phyloP scores from a whole-genome alignment of 176 grass and related monocot species.

The Musa beccarii region DNA sequence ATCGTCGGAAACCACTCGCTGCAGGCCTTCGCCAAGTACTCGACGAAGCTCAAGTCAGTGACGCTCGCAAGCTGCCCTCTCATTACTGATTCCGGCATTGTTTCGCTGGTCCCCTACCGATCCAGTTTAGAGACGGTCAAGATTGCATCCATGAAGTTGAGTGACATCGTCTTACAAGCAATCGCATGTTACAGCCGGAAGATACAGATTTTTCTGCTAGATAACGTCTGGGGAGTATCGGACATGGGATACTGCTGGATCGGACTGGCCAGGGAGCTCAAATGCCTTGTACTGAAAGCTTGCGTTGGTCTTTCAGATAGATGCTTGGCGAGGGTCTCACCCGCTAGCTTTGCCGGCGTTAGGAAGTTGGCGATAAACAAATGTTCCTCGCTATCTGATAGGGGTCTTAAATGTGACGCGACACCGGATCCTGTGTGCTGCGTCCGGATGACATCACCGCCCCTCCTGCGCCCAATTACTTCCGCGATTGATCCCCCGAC shows the following conservation, averaged over 20 bases:
- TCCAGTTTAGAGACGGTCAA: background rate
- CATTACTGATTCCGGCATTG: background rate
- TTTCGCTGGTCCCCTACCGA: background rate
- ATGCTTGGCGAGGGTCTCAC: background rate
- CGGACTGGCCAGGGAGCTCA: background rate
- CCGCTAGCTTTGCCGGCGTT: background rate
- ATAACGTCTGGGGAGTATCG: background rate
- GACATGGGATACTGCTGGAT: constrained; percentile 1
- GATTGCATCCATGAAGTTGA: background rate
- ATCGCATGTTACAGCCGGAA: background rate
- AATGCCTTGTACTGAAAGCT: background rate
- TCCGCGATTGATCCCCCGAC: too few relatives aligned
- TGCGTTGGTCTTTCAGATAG: background rate
- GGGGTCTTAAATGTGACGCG: too few relatives aligned
- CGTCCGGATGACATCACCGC: too few relatives aligned
- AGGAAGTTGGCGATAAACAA: background rate
- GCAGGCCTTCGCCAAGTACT: background rate
- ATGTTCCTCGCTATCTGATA: background rate
- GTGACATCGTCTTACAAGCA: background rate
- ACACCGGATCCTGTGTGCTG: too few relatives aligned
- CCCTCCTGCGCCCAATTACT: too few relatives aligned
- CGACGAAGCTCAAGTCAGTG: background rate
- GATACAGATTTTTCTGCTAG: background rate
- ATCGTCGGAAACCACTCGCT: background rate
- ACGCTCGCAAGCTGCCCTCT: background rate